Evolutionary conservation across 1,284 basidiomycete species (phyloP).

Genomic region (Ustilago vetiveriae): DNA sequence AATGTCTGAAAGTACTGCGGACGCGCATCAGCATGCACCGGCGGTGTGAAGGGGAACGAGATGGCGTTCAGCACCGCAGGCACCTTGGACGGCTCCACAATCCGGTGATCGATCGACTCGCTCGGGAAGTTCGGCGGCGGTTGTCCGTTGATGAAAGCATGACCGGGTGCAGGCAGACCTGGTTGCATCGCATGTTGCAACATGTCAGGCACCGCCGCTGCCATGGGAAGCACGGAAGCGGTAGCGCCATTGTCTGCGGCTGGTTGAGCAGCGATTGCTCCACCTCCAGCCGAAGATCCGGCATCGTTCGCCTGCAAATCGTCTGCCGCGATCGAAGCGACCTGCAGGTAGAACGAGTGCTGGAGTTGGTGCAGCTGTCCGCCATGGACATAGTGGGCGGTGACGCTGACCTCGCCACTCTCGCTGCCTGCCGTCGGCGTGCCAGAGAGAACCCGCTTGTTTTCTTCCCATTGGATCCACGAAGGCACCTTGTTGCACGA

Average conservation of each 20-base stretch:
- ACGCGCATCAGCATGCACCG: slow-evolving; percentile 47
- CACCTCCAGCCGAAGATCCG: slow-evolving; percentile 18
- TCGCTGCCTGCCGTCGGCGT: slow-evolving; percentile 48
- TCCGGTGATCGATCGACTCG: slow-evolving; percentile 56
- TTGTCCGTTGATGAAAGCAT: slow-evolving; percentile 44
- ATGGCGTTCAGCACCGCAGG: slow-evolving; percentile 56
- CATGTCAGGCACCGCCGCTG: slow-evolving; percentile 10
- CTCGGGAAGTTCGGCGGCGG: slow-evolving; percentile 39
- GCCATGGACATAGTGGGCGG: slow-evolving; percentile 56
- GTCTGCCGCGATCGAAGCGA: slow-evolving; percentile 39
- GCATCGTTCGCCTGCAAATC: slow-evolving; percentile 35
- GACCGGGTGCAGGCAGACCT: slow-evolving; percentile 23
- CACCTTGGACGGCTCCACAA: slow-evolving; percentile 60
- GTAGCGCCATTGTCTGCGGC: slow-evolving; percentile 4
- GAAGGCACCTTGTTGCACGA: slow-evolving; percentile 80
- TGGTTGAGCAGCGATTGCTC: slow-evolving; percentile 15
- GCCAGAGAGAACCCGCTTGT: slow-evolving; percentile 55
- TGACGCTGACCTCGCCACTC: slow-evolving; percentile 56
- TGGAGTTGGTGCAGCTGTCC: slow-evolving; percentile 61
- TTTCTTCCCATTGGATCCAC: slow-evolving; percentile 88
- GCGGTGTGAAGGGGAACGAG: slow-evolving; percentile 61
- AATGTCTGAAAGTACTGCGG: slow-evolving; percentile 45
- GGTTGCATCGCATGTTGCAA: slow-evolving; percentile 22
- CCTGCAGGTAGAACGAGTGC: slow-evolving; percentile 60
- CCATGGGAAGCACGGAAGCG: slow-evolving; percentile 5